These are phyloP conservation scores for Termitomyces sp. DNA, from an alignment of 768 basidiomycete species.

Conservation along the genomic window DNA sequence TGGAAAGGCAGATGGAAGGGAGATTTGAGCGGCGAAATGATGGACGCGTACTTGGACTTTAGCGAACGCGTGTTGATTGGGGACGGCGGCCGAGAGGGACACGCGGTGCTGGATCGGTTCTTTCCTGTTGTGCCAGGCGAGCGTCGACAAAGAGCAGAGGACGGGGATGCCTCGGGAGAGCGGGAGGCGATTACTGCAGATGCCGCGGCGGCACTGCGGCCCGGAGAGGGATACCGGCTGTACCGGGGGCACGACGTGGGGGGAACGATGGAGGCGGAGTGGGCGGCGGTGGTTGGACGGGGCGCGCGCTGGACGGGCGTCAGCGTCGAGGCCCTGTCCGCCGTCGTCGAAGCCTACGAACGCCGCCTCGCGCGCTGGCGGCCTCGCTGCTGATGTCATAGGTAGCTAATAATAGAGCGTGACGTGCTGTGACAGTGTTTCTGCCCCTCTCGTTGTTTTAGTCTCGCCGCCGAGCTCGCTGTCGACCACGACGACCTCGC, in stretches of 20 bases:
- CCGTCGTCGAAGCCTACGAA: constrained; percentile 63
- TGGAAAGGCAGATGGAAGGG: constrained; percentile 40
- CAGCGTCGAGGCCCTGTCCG: constrained; percentile 40
- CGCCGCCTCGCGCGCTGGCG: constrained; percentile 45
- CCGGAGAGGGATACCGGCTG: constrained; percentile 59
- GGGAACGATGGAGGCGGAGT: constrained; percentile 50
- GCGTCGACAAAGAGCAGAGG: constrained; percentile 3
- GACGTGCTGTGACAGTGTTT: constrained; percentile 4
- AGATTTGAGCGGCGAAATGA: constrained; percentile 40
- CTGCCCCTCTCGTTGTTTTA: constrained; percentile 11
- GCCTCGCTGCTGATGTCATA: constrained; percentile 11
- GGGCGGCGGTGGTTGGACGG: constrained; percentile 42
- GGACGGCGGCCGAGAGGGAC: constrained; percentile 16
- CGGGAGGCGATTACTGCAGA: constrained; percentile 9
- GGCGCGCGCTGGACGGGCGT: constrained; percentile 56
- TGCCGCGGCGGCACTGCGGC: constrained; percentile 22
- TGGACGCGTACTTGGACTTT: constrained; percentile 65
- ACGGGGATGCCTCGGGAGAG: not conserved
- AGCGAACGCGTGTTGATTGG: constrained; percentile 50
- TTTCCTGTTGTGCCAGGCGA: constrained; percentile 29
- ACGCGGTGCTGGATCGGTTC: constrained; percentile 28
- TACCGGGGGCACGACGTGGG: constrained; percentile 64
- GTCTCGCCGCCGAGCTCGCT: not conserved
- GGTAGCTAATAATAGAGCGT: constrained; percentile 7
- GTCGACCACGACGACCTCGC: constrained; percentile 6